Evolutionary conservation across 345 rosid genomes (phyloP).

Genomic region (Salix udensis): DNA sequence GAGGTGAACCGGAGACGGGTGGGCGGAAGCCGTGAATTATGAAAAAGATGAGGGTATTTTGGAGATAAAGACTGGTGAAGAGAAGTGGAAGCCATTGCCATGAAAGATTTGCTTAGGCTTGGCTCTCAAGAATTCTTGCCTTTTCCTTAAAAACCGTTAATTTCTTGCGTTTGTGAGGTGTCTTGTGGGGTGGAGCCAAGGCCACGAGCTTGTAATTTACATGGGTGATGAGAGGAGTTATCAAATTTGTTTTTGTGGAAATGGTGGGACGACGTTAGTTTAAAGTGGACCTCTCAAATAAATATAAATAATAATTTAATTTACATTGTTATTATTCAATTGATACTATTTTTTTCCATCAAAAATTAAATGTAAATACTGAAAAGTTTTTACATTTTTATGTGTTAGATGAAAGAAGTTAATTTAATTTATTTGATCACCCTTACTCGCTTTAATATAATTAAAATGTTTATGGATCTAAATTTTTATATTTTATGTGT

Average conservation of each 20-base stretch:
- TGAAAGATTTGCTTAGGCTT: background rate
- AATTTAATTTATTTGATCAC: too few species aligned
- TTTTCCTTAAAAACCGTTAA: background rate
- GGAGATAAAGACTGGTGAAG: constrained; percentile 33
- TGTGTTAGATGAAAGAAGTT: too few species aligned
- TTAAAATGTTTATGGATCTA: too few species aligned
- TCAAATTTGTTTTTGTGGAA: background rate
- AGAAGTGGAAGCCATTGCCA: constrained; percentile 16
- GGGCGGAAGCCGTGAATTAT: constrained; percentile 11
- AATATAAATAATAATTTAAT: too few species aligned
- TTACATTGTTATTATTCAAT: too few species aligned
- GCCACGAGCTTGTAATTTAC: background rate
- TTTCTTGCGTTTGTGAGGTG: background rate
- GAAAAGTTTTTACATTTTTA: too few species aligned
- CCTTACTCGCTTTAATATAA: too few species aligned
- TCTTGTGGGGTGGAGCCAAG: background rate
- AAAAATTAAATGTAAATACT: too few species aligned
- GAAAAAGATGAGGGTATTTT: constrained; percentile 33
- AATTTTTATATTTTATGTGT: too few species aligned
- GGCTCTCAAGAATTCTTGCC: background rate
- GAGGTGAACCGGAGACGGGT: constrained; percentile 37
- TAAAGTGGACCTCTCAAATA: background rate
- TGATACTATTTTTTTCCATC: too few species aligned
- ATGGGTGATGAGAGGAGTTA: background rate
- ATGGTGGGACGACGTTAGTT: background rate